Conservation (phyloP, 768 basidiomycete genomes). For the Steccherinum ochraceum region DNA sequence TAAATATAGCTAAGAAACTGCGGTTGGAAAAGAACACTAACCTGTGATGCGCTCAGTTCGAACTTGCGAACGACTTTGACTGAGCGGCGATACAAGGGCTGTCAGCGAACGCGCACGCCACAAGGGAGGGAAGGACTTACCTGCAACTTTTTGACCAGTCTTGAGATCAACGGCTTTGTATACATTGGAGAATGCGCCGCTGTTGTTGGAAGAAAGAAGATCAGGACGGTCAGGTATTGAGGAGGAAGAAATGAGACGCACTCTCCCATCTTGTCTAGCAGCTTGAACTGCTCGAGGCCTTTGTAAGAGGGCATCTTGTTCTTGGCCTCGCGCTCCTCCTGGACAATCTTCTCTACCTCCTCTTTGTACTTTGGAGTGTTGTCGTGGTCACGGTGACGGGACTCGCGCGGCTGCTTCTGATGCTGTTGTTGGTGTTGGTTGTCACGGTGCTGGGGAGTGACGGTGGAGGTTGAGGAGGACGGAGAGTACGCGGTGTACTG, state of each 20-base stretch:
- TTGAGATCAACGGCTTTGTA: conserved; percentile 83
- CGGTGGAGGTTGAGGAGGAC: conserved; percentile 13
- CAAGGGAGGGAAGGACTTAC: conserved; percentile 35
- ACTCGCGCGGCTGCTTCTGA: conserved; percentile 6
- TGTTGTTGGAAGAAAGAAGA: conserved; percentile 24
- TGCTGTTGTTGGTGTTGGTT: conserved; percentile 29
- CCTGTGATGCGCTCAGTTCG: conserved; percentile 88
- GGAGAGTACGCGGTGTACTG: conserved; percentile 12
- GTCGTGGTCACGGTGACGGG: background rate
- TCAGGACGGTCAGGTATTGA: conserved; percentile 12
- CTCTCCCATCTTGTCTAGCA: conserved; percentile 91
- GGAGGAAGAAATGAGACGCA: conserved; percentile 37
- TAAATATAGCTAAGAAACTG: conserved; percentile 23
- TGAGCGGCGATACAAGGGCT: too few species aligned
- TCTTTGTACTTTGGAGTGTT: conserved; percentile 28
- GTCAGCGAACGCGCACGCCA: too few species aligned
- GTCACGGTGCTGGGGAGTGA: conserved; percentile 20
- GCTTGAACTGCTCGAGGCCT: conserved; percentile 74
- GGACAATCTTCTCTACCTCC: conserved; percentile 60
- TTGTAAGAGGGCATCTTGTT: conserved; percentile 79
- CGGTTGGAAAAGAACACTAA: conserved; percentile 36
- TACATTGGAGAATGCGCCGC: conserved; percentile 98
- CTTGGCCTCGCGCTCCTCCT: conserved; percentile 69
- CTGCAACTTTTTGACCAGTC: conserved; percentile 76
- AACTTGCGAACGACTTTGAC: conserved; percentile 95